Evolutionary conservation across 116 monocot genomes (phyloP), one percentile per base, ranked within the genome.

Genomic region (Zostera marina): DNA sequence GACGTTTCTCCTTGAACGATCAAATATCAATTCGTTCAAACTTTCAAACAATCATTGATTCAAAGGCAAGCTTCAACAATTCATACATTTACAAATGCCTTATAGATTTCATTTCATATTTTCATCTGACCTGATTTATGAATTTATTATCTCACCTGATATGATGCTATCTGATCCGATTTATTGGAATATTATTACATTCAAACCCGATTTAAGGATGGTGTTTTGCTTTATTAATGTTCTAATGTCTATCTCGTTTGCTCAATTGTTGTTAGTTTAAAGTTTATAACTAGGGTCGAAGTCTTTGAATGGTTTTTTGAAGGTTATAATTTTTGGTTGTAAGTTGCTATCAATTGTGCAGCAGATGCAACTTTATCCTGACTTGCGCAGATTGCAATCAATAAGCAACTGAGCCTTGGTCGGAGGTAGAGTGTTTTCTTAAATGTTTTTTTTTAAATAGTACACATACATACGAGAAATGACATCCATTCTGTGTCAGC

Each of bases 1-100:
- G 80, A 85, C 58, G 70, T 74, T 38, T 48, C 70, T 22, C 66
- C 79, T 42, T 94, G 67, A 91, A 54, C 32, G 59, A 8, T 58
- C 46, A 51, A 23, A 12, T 17, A 5, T 21, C 22, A 47, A 47
- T 47, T 17, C 44, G 15, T 49, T 3, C 2, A 49, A 49, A 49
- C n/a, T 17, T 9, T 17, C 8, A 0, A 12, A 19, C n/a, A 7
- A 56, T 2, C 8, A 2, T 39, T n/a, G n/a, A 10, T 45, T 2
- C 8, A 16, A 20, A 3, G 16, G 20, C 49, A 51, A 20, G 15
- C 17, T 20, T 51, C 49, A 51, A 51, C 49, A 51, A 51, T 16
- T 10, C 49, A 20, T 51, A 5, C 49, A 51, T 8, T 20, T 51
- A 13, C 13, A 49, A 45, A 49, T 49, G 15, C 49, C 15, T 17